Conservation (phyloP, 441 rosid species). For the Viola pubescens region DNA sequence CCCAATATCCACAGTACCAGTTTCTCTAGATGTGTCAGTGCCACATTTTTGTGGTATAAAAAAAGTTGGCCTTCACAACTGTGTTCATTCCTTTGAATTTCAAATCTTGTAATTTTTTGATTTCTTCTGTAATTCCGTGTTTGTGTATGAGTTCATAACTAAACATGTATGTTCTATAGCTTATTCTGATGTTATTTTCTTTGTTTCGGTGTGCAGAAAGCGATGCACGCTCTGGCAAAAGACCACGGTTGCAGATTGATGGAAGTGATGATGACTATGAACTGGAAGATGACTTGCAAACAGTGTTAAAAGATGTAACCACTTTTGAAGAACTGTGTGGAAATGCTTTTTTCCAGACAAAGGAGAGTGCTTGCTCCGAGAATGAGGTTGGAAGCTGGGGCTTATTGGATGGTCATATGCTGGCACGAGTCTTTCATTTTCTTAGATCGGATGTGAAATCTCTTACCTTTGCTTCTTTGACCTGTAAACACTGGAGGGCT, state of each 20-base stretch:
- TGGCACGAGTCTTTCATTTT: conserved; percentile 84
- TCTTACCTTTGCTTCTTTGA: conserved; percentile 71
- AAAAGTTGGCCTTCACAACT: too few relatives aligned
- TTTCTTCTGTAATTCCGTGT: not conserved
- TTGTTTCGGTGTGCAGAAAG: conserved; percentile 41
- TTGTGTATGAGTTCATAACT: not conserved
- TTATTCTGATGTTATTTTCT: conserved; percentile 16
- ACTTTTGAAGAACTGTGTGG: conserved; percentile 80
- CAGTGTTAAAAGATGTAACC: conserved; percentile 39
- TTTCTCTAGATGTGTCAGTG: too few relatives aligned
- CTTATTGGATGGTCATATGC: conserved; percentile 64
- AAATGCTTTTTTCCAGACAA: conserved; percentile 44
- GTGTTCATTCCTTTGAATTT: not conserved
- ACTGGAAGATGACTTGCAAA: conserved; percentile 42
- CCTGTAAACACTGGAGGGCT: conserved; percentile 94
- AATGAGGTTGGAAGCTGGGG: conserved; percentile 59
- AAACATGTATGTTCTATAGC: conserved; percentile 5
- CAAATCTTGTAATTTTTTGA: not conserved
- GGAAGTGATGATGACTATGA: conserved; percentile 64
- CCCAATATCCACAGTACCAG: too few relatives aligned
- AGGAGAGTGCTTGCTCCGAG: conserved; percentile 36
- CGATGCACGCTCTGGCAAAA: conserved; percentile 60
- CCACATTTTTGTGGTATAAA: too few relatives aligned
- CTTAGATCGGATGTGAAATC: conserved; percentile 75
- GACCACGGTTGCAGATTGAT: conserved; percentile 63